Base-by-base conservation (phyloP, 2,329 filamentous ascomycete species). In the Cytospora piceae region DNA sequence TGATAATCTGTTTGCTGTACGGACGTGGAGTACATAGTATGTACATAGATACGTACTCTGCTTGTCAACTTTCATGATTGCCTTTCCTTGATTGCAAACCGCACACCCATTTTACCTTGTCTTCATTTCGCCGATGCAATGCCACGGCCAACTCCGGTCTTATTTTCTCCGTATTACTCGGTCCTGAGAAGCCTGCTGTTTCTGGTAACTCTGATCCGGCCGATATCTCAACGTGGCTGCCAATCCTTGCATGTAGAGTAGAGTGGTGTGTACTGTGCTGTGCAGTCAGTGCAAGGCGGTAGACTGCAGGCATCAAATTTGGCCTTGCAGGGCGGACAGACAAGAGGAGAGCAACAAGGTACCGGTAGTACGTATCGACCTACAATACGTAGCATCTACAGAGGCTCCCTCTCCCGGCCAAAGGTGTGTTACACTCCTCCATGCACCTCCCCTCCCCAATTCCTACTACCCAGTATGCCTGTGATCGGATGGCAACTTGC, bases 291-390 rank as follows among this genome's bases (percentile, higher is more conserved):
- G 49, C 14, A 29, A 39, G 31, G 42, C 56, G 61, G 61, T 37
- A 63, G 56, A 53, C 61, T 57, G 61, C 61, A 63, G 61, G n/a
- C 37, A 55, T 57, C 56, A 63, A 53, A 57, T 63, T 63, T 54
- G 61, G 29, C 53, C 31, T 37, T 27, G 53, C 60, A 51, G 27
- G 60, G 52, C 60, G 39, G 49, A 56, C 60, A 27, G 53, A 63
- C 29, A 37, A 57, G 22, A 37, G 9, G 52, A 37, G 27, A 56
- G 22, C 17, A 37, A 34, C 37, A 29, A 56, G 7, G 52, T 62
- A 53, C 60, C 27, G 27, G 27, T 29, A 56, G 39, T 56, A 56
- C 32, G 12, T 34, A 34, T 14, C 32, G 3, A 34, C 27, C 27
- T 29, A 5, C 27, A 29, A 5, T 29, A 29, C 27, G 8, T 34